Evolutionary conservation across 805 yeast species (phyloP).

Genomic region (Candida qinlingensis): DNA sequence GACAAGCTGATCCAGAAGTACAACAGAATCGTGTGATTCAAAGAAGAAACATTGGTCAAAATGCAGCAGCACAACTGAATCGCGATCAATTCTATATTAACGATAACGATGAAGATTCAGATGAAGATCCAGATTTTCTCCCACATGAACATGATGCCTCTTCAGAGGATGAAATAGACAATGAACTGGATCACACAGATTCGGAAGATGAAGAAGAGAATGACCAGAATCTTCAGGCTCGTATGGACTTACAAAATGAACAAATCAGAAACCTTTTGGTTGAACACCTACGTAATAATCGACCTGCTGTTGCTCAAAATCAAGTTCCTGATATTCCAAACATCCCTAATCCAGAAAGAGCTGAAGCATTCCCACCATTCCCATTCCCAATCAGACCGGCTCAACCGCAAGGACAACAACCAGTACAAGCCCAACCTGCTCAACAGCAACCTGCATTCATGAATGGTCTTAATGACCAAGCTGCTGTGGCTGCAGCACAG

Average conservation of each 20-base stretch:
- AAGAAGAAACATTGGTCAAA: too few species aligned
- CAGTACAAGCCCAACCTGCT: neutral
- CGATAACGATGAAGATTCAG: neutral
- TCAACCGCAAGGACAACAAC: neutral
- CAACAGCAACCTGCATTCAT: neutral
- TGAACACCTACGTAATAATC: conserved; percentile 7
- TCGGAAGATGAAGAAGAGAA: neutral
- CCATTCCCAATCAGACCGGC: conserved; percentile 11
- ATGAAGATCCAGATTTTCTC: conserved; percentile 25
- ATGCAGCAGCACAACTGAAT: too few species aligned
- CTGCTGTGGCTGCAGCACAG: neutral
- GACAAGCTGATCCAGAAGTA: too few species aligned
- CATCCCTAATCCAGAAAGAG: conserved; percentile 4
- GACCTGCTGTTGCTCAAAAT: neutral
- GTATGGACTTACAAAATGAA: neutral
- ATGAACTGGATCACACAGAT: conserved; percentile 4
- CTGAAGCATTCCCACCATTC: conserved; percentile 12
- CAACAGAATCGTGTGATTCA: too few species aligned
- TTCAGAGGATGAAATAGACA: neutral
- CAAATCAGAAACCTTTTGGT: neutral
- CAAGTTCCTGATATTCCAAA: conserved; percentile 12
- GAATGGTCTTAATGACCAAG: neutral
- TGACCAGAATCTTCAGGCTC: conserved; percentile 5
- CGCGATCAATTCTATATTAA: neutral
- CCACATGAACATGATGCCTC: conserved; percentile 11